Evolutionary conservation across 768 basidiomycete species (phyloP).

Genomic region (Neoboletus brunneissimus): DNA sequence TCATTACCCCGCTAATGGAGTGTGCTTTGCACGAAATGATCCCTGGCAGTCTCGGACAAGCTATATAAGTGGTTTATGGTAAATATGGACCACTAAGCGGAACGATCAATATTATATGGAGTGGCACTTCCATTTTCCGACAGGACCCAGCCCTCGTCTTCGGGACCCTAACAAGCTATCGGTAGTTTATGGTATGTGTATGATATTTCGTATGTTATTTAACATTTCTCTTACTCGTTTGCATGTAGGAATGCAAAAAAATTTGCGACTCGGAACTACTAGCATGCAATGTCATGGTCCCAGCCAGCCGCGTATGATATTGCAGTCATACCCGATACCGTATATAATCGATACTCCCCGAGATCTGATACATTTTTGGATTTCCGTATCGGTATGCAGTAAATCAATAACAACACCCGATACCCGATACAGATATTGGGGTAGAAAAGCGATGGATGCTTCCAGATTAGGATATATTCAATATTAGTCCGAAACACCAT

Average conservation of each 20-base stretch:
- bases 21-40: background rate
- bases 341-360: too few relatives aligned
- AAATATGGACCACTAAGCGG: background rate
- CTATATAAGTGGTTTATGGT: background rate
- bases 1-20: background rate
- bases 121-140: background rate
- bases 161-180: background rate
- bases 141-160: background rate
- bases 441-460: too few relatives aligned
- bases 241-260: background rate
- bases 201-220: background rate
- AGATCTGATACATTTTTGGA: too few relatives aligned
- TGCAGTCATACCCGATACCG: too few relatives aligned
- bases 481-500: too few relatives aligned
- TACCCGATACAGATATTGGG: too few relatives aligned
- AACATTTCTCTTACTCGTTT: background rate
- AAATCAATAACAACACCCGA: too few relatives aligned
- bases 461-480: too few relatives aligned
- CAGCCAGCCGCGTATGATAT: too few relatives aligned
- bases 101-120: background rate
- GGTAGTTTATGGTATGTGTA: background rate
- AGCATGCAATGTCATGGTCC: too few relatives aligned
- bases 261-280: too few relatives aligned
- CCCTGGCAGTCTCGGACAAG: background rate
- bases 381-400: too few relatives aligned